Percentiles rank a stretch among this genome's conserved stretches.
These are phyloP conservation scores for Cytospora piceae DNA, from an alignment of 2,329 filamentous ascomycete species.

Conservation along the genomic window DNA sequence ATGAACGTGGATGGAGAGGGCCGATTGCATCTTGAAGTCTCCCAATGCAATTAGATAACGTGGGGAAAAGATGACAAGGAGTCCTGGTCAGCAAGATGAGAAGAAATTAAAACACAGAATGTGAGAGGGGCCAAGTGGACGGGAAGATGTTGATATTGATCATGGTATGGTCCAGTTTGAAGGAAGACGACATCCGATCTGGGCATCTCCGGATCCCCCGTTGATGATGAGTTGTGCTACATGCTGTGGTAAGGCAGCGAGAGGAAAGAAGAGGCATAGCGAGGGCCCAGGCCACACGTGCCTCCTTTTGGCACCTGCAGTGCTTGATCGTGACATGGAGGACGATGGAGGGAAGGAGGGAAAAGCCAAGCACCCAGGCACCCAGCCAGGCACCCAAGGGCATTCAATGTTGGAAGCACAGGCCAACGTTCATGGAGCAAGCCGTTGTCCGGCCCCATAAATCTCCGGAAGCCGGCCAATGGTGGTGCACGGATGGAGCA, in stretches of 20 bases:
- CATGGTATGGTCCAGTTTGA: background rate
- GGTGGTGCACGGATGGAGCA: background rate
- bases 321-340: background rate
- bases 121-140: background rate
- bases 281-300: background rate
- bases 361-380: no score
- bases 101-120: background rate
- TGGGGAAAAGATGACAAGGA: constrained; percentile 15
- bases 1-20: background rate
- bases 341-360: background rate
- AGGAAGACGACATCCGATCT: background rate
- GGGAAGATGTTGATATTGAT: background rate
- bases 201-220: background rate
- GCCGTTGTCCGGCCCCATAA: background rate
- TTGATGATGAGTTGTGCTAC: background rate
- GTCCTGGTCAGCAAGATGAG: constrained; percentile 13
- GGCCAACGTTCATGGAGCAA: background rate
- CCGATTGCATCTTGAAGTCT: constrained; percentile 8
- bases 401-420: background rate
- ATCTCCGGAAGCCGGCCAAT: no score
- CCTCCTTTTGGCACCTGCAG: background rate
- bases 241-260: background rate
- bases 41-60: constrained; percentile 7
- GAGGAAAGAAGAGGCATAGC: background rate
- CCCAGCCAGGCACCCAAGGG: background rate